Conservation (phyloP, 2,329 filamentous ascomycete genomes). For the Ceratocystis papillata region DNA sequence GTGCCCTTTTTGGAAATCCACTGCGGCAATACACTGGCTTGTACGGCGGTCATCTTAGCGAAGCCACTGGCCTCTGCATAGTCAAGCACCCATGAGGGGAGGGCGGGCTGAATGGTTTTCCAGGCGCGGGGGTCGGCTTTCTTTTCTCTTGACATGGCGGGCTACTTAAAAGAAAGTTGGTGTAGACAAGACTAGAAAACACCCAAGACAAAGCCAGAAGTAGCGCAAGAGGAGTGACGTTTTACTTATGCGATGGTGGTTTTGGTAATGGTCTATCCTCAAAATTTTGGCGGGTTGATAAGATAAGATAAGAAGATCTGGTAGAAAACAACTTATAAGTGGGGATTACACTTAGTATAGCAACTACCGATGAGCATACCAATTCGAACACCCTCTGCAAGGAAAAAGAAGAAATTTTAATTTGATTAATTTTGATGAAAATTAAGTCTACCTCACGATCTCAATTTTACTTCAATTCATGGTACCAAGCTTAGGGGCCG, state of each 20-base stretch:
- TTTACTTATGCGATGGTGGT: not conserved
- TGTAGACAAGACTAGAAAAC: not conserved
- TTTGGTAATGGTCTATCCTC: slow-evolving; percentile 14
- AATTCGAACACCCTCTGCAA: too few species aligned
- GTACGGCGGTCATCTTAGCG: slow-evolving; percentile 81
- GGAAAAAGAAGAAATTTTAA: not conserved
- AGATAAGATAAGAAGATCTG: slow-evolving; percentile 16
- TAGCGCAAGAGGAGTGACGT: not conserved
- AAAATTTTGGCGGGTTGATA: slow-evolving; percentile 23
- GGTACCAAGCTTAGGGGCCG: too few species aligned
- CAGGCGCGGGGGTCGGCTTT: slow-evolving; percentile 40
- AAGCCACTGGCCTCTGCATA: slow-evolving; percentile 79
- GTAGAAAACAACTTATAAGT: not conserved
- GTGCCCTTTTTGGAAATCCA: slow-evolving; percentile 66
- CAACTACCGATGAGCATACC: not conserved
- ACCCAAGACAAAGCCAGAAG: not conserved
- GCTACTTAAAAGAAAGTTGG: not conserved
- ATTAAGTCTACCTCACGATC: too few species aligned
- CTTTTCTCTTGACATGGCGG: slow-evolving; percentile 27
- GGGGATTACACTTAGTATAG: not conserved
- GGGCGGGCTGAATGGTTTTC: slow-evolving; percentile 33
- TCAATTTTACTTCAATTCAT: too few species aligned
- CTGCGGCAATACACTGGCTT: slow-evolving; percentile 78
- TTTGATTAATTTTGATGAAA: too few species aligned
- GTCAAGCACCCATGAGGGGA: slow-evolving; percentile 66